Conservation (phyloP, 1,284 basidiomycete species). For the Sporisorium sorghi region DNA sequence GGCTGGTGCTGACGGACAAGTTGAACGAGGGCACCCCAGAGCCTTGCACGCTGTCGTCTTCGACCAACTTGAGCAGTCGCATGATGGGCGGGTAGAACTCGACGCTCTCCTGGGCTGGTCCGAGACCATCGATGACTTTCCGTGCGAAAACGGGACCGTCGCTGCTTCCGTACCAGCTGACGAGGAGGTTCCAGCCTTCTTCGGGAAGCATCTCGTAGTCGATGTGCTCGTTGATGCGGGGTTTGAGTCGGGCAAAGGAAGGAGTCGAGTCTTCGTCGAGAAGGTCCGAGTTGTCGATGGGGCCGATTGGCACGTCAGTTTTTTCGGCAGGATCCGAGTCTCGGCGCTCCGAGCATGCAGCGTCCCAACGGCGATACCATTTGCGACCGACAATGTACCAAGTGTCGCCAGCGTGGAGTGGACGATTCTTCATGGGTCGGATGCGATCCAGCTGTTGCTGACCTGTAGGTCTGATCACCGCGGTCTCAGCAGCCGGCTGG, state of each 20-base stretch:
- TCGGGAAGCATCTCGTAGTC: constrained; percentile 83
- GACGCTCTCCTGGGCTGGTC: constrained; percentile 73
- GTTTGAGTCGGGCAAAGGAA: constrained; percentile 50
- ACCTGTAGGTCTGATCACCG: constrained; percentile 26
- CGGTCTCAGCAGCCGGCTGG: background rate
- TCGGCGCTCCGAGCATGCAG: constrained; percentile 76
- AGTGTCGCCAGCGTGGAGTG: constrained; percentile 75
- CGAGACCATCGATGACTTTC: constrained; percentile 74
- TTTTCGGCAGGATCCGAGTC: constrained; percentile 77
- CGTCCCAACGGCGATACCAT: constrained; percentile 82
- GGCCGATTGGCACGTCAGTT: constrained; percentile 75
- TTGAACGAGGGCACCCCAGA: constrained; percentile 34
- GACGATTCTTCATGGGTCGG: constrained; percentile 44
- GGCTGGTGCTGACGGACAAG: constrained; percentile 55
- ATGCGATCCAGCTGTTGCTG: constrained; percentile 40
- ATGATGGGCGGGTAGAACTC: constrained; percentile 83
- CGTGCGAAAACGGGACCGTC: constrained; percentile 75
- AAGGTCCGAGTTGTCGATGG: constrained; percentile 79
- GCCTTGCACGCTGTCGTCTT: constrained; percentile 60
- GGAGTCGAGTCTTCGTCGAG: constrained; percentile 70
- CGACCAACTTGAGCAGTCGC: constrained; percentile 73
- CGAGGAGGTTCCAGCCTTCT: constrained; percentile 79
- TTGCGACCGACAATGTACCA: constrained; percentile 80
- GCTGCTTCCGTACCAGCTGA: constrained; percentile 79
- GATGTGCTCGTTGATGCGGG: constrained; percentile 75